Conservation (phyloP, 768 basidiomycete genomes). For the Trametes gibbosa region DNA sequence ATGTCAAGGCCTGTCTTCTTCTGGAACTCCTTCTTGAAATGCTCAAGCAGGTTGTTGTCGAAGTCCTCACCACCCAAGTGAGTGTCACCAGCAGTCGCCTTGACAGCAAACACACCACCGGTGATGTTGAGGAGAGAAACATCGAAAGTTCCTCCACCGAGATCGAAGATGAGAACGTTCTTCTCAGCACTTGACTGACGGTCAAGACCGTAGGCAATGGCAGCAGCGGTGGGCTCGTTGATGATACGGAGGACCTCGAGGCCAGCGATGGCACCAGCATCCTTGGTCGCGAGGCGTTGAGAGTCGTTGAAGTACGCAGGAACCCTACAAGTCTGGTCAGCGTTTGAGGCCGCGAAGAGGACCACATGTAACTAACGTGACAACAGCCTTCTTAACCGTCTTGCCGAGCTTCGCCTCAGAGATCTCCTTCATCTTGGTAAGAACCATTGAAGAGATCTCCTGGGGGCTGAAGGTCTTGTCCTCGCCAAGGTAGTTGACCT, state of each 20-base stretch:
- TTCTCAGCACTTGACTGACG: slow-evolving; percentile 93
- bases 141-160: slow-evolving; percentile 99
- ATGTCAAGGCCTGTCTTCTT: slow-evolving; percentile 96
- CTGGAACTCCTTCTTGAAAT: slow-evolving; percentile 99
- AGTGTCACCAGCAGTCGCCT: slow-evolving; percentile 99
- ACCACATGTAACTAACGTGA: slow-evolving; percentile 66
- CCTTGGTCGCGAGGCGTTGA: slow-evolving; percentile 98
- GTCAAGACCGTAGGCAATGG: slow-evolving; percentile 98
- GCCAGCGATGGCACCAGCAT: slow-evolving; percentile 96
- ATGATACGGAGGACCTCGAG: slow-evolving; percentile 99
- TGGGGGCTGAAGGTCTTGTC: slow-evolving; percentile 96
- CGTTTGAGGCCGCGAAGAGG: not conserved
- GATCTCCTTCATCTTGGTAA: slow-evolving; percentile 99
- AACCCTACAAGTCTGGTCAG: slow-evolving; percentile 47
- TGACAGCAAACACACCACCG: slow-evolving; percentile 98
- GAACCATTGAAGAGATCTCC: slow-evolving; percentile 99
- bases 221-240: slow-evolving; percentile 99
- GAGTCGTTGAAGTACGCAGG: slow-evolving; percentile 99
- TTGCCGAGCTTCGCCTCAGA: slow-evolving; percentile 99
- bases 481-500: slow-evolving; percentile 92
- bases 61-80: slow-evolving; percentile 99
- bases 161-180: slow-evolving; percentile 99
- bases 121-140: slow-evolving; percentile 97
- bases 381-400: slow-evolving; percentile 97
- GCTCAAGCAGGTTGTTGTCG: slow-evolving; percentile 95